A percentile compares a stretch with the other conserved stretches of the same genome.
These are phyloP conservation scores for Malbranchea zuffiana DNA, from an alignment of 2,329 filamentous ascomycete species.

Conservation along the genomic window DNA sequence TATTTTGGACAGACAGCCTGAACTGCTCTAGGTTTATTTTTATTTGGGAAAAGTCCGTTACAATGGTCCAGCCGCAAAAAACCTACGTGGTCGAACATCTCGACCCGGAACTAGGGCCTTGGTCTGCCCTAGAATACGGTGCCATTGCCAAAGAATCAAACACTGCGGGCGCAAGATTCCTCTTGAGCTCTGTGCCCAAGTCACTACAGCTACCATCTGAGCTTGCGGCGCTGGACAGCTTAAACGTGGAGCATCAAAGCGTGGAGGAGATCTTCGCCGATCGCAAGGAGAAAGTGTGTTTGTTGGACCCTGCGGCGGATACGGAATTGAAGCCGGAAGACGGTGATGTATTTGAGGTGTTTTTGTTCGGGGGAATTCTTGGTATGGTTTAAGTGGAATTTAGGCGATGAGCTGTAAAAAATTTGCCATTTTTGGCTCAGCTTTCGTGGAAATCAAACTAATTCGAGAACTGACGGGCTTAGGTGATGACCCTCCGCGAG, in stretches of 20 bases:
- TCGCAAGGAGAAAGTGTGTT: slow-evolving; percentile 66
- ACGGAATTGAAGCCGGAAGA: slow-evolving; percentile 77
- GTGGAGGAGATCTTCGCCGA: slow-evolving; percentile 72
- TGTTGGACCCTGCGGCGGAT: slow-evolving; percentile 75
- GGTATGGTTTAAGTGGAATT: slow-evolving; percentile 43
- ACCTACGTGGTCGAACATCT: slow-evolving; percentile 95
- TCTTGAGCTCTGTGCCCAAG: slow-evolving; percentile 68
- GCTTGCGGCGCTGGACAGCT: slow-evolving; percentile 50
- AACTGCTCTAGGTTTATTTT: background rate
- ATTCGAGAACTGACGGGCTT: slow-evolving; percentile 1
- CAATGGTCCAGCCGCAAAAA: slow-evolving; percentile 12
- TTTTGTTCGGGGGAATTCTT: slow-evolving; percentile 90
- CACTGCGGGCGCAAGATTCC: slow-evolving; percentile 56
- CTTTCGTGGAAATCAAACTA: background rate
- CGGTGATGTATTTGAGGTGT: slow-evolving; percentile 72
- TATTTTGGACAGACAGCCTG: too few relatives aligned
- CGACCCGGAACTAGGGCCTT: slow-evolving; percentile 83
- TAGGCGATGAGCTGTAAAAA: too few relatives aligned
- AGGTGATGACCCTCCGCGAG: slow-evolving; percentile 90
- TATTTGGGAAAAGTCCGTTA: background rate
- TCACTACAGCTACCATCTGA: slow-evolving; percentile 50
- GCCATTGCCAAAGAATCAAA: slow-evolving; percentile 75
- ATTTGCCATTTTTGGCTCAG: too few relatives aligned
- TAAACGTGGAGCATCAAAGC: slow-evolving; percentile 62
- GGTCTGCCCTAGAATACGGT: slow-evolving; percentile 88